Evolutionary conservation across 83 land plant species (phyloP), one percentile per base, ranked within the genome.

Genomic region (Isoetes engelmannii): DNA sequence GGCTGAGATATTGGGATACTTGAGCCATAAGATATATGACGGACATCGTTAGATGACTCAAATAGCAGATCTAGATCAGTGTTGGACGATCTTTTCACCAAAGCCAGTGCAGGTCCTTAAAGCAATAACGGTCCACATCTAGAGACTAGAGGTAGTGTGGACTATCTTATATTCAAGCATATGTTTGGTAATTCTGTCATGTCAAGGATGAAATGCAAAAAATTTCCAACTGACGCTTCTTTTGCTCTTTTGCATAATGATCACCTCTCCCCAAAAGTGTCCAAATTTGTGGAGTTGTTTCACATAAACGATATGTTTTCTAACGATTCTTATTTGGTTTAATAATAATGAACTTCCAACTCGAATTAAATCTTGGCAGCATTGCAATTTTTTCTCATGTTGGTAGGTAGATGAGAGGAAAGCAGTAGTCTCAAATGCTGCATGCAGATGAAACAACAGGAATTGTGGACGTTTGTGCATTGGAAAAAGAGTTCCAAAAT

Each of bases 221-320:
- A 41, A 0, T 13, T 58, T 53, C 15, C 2, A 53, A 53, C 15
- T 53, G 15, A 15, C 55, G 15, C 15, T 53, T 15, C 15, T 15
- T 53, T 12, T 53, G 15, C 28, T 61, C 12, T 15, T 61, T 3
- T n/a, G 12, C 12, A 9, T 21, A 41, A 65, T 21, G 55, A 18
- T 45, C 20, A 10, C 62, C 62, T 59, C 10, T 7, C 62, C 20
- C 18, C 10, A 37, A 76, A 79, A 47, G 69, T 85, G 20, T 82
- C 91, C 20, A 87, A 85, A 69, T 85, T 87, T 75, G 86, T 89
- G 65, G 79, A 61, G 54, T 83, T 75, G 86, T 83, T 87, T 76
- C 61, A 47, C 47, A 81, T 76, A 45, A 79, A 85, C 61, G 86
- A 85, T 85, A 74, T 55, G 37, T 4, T 58, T 8, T 57, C 15